These are phyloP conservation scores for Paramyrothecium roridum DNA, from an alignment of 2,329 filamentous ascomycete genomes.

Conservation along the genomic window DNA sequence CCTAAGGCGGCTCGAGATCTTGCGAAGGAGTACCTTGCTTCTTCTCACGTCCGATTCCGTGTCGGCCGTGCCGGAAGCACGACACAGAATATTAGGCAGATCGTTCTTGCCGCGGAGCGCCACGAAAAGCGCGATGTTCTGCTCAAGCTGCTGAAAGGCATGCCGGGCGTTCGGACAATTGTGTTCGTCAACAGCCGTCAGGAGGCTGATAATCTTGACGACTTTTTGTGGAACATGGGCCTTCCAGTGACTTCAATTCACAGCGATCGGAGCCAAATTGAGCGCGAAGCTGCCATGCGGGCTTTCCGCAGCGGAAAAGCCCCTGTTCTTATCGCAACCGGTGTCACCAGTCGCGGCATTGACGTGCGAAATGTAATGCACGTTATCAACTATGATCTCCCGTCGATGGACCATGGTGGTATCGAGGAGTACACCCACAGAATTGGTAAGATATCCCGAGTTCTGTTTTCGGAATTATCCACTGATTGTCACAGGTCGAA, in stretches of 20 bases:
- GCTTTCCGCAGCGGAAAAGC: conserved; percentile 72
- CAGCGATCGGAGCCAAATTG: conserved; percentile 78
- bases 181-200: conserved; percentile 86
- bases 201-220: conserved; percentile 79
- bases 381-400: conserved; percentile 91
- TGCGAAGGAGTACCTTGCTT: conserved; percentile 71
- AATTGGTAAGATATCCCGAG: conserved; percentile 65
- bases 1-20: conserved; percentile 74
- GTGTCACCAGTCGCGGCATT: conserved; percentile 82
- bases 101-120: conserved; percentile 65
- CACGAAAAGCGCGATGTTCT: conserved; percentile 67
- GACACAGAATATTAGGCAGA: conserved; percentile 79
- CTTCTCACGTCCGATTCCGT: conserved; percentile 74
- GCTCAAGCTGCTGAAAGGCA: conserved; percentile 67
- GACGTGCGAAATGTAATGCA: conserved; percentile 85
- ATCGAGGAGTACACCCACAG: conserved; percentile 93
- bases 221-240: conserved; percentile 76
- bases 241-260: conserved; percentile 89
- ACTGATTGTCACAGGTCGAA: conserved; percentile 61
- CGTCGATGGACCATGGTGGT: conserved; percentile 70
- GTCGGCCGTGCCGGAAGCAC: conserved; percentile 85
- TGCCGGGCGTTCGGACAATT: conserved; percentile 73
- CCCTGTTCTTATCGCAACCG: conserved; percentile 83
- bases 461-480: not conserved
- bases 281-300: conserved; percentile 89